Base-by-base conservation (phyloP, 768 basidiomycete genomes). In the Tricholoma furcatifolium region DNA sequence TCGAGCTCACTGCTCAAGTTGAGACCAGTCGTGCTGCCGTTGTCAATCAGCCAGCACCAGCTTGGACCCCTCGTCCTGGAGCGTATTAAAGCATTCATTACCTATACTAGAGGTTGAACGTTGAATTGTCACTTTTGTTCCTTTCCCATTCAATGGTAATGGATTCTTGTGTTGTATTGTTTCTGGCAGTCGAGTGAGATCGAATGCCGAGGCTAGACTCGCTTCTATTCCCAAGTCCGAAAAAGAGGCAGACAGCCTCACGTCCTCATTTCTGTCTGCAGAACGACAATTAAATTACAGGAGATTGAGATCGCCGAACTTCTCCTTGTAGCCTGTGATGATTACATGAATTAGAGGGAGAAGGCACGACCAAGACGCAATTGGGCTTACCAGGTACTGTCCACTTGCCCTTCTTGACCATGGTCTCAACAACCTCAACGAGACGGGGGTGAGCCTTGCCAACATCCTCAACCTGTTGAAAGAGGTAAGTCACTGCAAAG, bases 371-470 rank as follows among this genome's bases (percentile, higher is more conserved):
- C 12, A 36, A 8, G 43, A 38, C 43, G 31, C 43, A 32, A 27
- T 4, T 7, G 14, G 30, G 64, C 78, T 49, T 67, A 87, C 94
- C 95, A 64, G 96, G 96, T 53, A 98, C 95, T 64, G 88, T 93
- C 88, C 93, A 97, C 78, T 98, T 97, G 72, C 95, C 95, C 77
- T 98, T 94, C 83, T 88, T 86, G 58, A 98, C 71, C 93, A 97
- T 96, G 60, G 80, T 89, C 75, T 98, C 93, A 54, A 97, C 91
- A 39, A 89, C 85, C 72, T 97, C 85, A 35, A 79, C 75, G 70
- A 98, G 85, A 70, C 92, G 91, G 15, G 97, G 97, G 72, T 97
- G 89, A 21, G 96, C 96, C 56, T 86, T 80, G 60, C 87, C 85
- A 61, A 98, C 91, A 56, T 99, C 96, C 65, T 88, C 86, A 57